Percentiles rank a stretch among this genome's conserved stretches.
Conservation (phyloP, 148 eudicot genomes). For the Camellia lanceoleosa region DNA sequence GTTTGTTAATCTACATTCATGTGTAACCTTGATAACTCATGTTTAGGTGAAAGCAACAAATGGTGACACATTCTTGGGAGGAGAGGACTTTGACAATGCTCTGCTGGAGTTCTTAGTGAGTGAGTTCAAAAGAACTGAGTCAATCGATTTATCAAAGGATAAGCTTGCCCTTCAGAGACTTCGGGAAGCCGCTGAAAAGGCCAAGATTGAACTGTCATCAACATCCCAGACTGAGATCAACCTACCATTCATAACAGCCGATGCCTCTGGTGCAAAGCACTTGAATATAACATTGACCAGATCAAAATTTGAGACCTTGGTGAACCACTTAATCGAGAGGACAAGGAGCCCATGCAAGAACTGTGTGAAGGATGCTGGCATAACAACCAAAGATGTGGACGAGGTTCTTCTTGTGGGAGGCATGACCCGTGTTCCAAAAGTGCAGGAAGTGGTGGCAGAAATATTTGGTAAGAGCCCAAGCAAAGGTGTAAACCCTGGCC, state of each 20-base stretch:
- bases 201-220: constrained; percentile 38
- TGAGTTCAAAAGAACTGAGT: constrained; percentile 28
- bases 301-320: constrained; percentile 31
- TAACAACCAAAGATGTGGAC: constrained; percentile 27
- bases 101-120: constrained; percentile 28
- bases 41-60: constrained; percentile 47
- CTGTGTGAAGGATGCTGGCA: constrained; percentile 38
- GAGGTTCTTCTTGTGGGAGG: constrained; percentile 45
- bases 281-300: constrained; percentile 29
- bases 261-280: constrained; percentile 39
- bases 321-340: constrained; percentile 29
- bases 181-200: constrained; percentile 41
- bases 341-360: constrained; percentile 26
- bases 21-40: background rate
- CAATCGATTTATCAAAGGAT: constrained; percentile 31
- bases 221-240: constrained; percentile 39
- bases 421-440: constrained; percentile 40
- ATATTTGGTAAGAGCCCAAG: constrained; percentile 34
- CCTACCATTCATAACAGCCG: constrained; percentile 41
- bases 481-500: constrained; percentile 33
- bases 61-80: constrained; percentile 44
- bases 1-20: background rate
- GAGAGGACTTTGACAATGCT: constrained; percentile 39
- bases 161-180: constrained; percentile 38
- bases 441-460: constrained; percentile 31